phyloP scores from a whole-genome alignment of 352 stramenopile genomes.

The Blastocystis sp. region DNA sequence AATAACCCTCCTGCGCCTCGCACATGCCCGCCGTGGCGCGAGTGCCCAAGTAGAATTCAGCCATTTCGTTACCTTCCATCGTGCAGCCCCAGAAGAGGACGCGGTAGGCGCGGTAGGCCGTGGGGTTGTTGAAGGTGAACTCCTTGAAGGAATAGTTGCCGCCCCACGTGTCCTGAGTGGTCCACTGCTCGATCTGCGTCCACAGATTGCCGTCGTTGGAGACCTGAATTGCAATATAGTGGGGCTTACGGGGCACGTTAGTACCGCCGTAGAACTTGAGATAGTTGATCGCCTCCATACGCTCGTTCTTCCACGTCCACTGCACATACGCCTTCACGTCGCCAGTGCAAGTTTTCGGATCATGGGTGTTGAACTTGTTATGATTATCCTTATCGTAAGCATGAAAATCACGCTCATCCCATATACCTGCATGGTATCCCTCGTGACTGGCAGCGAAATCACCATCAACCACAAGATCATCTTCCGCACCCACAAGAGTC shows the following conservation, averaged over 20 bases:
- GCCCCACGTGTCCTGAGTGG: not conserved
- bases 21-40: not conserved
- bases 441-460: not conserved
- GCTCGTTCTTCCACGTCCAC: constrained; percentile 3
- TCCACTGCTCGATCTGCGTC: not conserved
- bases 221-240: not conserved
- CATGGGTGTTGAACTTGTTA: constrained; percentile 6
- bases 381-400: constrained; percentile 14
- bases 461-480: constrained; percentile 27
- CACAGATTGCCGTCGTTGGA: not conserved
- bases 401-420: constrained; percentile 6
- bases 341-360: not conserved
- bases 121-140: constrained; percentile 5
- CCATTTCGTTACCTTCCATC: constrained; percentile 18
- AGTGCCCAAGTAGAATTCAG: constrained; percentile 25
- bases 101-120: not conserved
- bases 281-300: constrained; percentile 1
- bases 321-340: not conserved
- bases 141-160: not conserved
- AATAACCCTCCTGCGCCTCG: not conserved
- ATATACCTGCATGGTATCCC: too few species aligned
- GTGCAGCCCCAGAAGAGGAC: constrained; percentile 10
- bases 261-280: constrained; percentile 35
- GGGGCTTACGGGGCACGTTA: constrained; percentile 4
- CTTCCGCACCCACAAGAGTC: not conserved